These are phyloP conservation scores for Cyclotella sp. DNA, from an alignment of 108 stramenopile genomes.

Conservation along the genomic window DNA sequence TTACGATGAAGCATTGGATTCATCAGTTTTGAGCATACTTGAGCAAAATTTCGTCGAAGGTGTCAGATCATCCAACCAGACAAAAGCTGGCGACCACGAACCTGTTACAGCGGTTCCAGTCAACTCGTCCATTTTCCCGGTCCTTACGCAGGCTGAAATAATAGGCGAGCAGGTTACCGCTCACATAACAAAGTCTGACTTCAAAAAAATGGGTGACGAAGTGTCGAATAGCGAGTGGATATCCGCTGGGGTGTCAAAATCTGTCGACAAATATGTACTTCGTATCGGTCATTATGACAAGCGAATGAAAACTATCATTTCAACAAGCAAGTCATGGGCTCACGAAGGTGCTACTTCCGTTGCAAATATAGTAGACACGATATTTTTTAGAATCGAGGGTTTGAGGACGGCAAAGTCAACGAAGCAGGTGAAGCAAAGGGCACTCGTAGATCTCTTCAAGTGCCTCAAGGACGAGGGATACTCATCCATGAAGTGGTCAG, in stretches of 20 bases:
- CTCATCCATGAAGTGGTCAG: conserved; percentile 73
- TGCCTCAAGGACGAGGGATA: conserved; percentile 80
- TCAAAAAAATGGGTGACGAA: conserved; percentile 15
- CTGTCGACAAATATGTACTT: conserved; percentile 49
- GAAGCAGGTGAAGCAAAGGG: conserved; percentile 92
- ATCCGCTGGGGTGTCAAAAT: conserved; percentile 28
- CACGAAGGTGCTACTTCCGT: conserved; percentile 54
- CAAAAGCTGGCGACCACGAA: conserved; percentile 32
- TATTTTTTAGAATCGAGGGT: conserved; percentile 85
- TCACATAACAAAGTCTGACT: conserved; percentile 7
- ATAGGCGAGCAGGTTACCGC: conserved; percentile 23
- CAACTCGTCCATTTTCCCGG: conserved; percentile 39
- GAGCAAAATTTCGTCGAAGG: conserved; percentile 74
- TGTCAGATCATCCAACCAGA: conserved; percentile 51
- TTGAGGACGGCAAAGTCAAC: conserved; percentile 76
- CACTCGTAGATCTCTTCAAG: conserved; percentile 89
- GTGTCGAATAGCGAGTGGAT: conserved; percentile 27
- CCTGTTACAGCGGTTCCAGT: conserved; percentile 42
- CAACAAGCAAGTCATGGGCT: conserved; percentile 42
- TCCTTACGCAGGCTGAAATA: conserved; percentile 33
- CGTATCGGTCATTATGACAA: conserved; percentile 60
- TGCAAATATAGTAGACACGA: conserved; percentile 64
- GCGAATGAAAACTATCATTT: conserved; percentile 56
- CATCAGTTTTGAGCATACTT: conserved; percentile 65
- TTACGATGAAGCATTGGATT: conserved; percentile 81